These are phyloP conservation scores for Thraustotheca clavata DNA, from an alignment of 352 stramenopile genomes.

Conservation along the genomic window DNA sequence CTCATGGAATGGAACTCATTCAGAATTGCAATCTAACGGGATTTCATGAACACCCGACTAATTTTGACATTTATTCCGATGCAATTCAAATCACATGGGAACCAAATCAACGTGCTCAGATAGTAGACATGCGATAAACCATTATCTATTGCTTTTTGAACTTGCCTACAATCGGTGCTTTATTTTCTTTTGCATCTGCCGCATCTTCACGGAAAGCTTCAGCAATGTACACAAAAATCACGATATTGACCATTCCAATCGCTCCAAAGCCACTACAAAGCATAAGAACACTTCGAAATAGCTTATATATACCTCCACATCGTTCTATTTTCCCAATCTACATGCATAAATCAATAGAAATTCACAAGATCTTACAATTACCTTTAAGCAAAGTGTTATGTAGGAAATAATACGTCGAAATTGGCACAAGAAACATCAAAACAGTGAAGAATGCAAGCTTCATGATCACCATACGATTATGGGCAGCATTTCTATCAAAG, in stretches of 20 bases:
- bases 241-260: slow-evolving; percentile 65
- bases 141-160: slow-evolving; percentile 13
- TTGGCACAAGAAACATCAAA: slow-evolving; percentile 51
- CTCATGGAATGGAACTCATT: slow-evolving; percentile 74
- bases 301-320: slow-evolving; percentile 55
- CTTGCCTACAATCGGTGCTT: neutral
- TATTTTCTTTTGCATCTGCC: neutral
- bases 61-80: slow-evolving; percentile 72
- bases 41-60: slow-evolving; percentile 76
- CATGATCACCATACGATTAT: slow-evolving; percentile 61
- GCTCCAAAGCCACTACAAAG: slow-evolving; percentile 47
- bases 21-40: slow-evolving; percentile 80
- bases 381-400: slow-evolving; percentile 36
- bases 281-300: neutral
- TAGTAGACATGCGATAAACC: slow-evolving; percentile 64
- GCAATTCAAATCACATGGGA: slow-evolving; percentile 67
- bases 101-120: slow-evolving; percentile 25
- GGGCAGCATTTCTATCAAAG: slow-evolving; percentile 59
- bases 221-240: slow-evolving; percentile 69
- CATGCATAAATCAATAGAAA: neutral
- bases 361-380: slow-evolving; percentile 18
- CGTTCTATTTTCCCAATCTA: slow-evolving; percentile 43
- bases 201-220: slow-evolving; percentile 21
- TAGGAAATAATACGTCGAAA: slow-evolving; percentile 58
- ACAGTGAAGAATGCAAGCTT: slow-evolving; percentile 67